phyloP scores from a whole-genome alignment of 2,329 filamentous ascomycete species.

The Aspergillus intermedius region DNA sequence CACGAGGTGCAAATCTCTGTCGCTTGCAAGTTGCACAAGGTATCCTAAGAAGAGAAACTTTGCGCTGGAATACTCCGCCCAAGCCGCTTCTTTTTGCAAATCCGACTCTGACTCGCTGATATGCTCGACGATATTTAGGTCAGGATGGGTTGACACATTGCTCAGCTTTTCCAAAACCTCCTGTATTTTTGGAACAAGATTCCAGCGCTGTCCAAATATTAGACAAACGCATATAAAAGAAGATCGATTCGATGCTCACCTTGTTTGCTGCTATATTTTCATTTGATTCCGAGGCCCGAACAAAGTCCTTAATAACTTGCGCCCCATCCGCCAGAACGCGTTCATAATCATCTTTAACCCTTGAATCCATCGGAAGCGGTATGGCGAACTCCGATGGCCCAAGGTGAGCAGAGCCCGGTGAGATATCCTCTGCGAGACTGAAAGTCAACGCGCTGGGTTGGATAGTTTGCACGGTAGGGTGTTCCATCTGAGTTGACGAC shows the following conservation, averaged over 20 bases:
- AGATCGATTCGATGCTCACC: slow-evolving; percentile 15
- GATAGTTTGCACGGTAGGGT: slow-evolving; percentile 27
- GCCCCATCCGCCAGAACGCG: slow-evolving; percentile 23
- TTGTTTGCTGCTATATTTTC: slow-evolving; percentile 13
- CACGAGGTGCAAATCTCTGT: slow-evolving; percentile 33
- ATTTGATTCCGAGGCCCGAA: slow-evolving; percentile 14
- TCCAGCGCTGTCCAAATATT: slow-evolving; percentile 18
- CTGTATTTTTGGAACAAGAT: slow-evolving; percentile 25
- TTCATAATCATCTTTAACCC: slow-evolving; percentile 39
- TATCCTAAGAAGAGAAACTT: slow-evolving; percentile 42
- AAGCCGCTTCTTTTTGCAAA: slow-evolving; percentile 34
- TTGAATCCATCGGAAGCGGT: slow-evolving; percentile 38
- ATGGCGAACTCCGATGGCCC: slow-evolving; percentile 36
- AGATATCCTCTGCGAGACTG: slow-evolving; percentile 16
- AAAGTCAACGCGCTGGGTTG: slow-evolving; percentile 32
- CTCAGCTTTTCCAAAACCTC: slow-evolving; percentile 32
- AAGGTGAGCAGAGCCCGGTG: slow-evolving; percentile 29
- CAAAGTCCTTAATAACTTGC: slow-evolving; percentile 24
- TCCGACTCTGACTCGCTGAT: slow-evolving; percentile 28
- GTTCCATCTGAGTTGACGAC: slow-evolving; percentile 21
- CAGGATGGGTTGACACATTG: slow-evolving; percentile 40
- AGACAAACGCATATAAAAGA: slow-evolving; percentile 3
- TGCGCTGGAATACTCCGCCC: slow-evolving; percentile 43
- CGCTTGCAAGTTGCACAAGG: slow-evolving; percentile 31
- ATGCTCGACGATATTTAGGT: slow-evolving; percentile 37